Base-by-base conservation (phyloP, 805 yeast species). In the Candida schatavii region DNA sequence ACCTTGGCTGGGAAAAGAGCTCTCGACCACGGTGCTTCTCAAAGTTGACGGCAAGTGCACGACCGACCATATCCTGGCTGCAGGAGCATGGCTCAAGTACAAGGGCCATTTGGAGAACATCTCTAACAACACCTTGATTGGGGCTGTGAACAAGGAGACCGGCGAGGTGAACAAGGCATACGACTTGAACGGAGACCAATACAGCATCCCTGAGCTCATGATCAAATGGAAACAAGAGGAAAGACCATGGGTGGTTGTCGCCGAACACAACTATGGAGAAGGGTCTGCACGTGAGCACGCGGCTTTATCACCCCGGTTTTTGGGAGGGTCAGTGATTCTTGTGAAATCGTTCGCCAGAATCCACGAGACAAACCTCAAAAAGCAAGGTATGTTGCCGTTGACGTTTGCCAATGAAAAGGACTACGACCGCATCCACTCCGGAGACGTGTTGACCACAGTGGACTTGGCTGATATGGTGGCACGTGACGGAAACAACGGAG, bases 251-350 rank as follows among this genome's bases (percentile, higher is more conserved):
- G 77, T 81, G 51, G 97, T 93, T 35, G 85, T 93, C 49, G 98
- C 97, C 41, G 99, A 93, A 65, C 96, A 93, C 62, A 91, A 91
- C 68, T 93, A 91, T 59, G 99, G 99, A 69, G 99, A 91, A 73
- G 99, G 99, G 56, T 90, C 97, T 38, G 97, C 99, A 25, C 86
- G 99, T 78, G 99, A 91, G 66, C 99, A 91, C 59, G 99, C 99
- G 35, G 98, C 98, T 13, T 74, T 93, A 52, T 88, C 93, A 26
- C 99, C 98, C 43, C 79, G 95, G 67, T 93, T 87, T 73, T 75
- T 93, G 35, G 98, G 97, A 46, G 98, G 99, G 48, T 69, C 83
- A 44, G 79, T 89, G 49, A 85, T 91, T 48, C 71, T 91, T 47
- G 95, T 88, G 54, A 91, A 90, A 68, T 90, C 97, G 7, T 91